Percentiles rank a stretch among this genome's conserved stretches.
Conservation (phyloP, 2,329 filamentous ascomycete genomes). For the Fusarium illudens region DNA sequence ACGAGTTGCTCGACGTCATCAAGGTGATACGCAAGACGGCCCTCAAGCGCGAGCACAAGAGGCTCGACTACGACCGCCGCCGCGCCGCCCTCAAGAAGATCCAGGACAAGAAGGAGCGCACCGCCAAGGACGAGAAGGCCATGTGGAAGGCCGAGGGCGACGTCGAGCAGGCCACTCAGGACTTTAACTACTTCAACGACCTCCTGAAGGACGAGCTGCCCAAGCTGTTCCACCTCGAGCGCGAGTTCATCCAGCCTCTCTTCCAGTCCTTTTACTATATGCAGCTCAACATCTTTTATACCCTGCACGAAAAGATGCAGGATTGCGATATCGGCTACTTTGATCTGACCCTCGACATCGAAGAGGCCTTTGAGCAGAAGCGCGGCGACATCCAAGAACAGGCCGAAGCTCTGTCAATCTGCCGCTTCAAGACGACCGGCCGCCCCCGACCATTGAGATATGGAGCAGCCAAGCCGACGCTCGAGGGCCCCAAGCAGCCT, state of each 20-base stretch:
- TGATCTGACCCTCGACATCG: slow-evolving; percentile 87
- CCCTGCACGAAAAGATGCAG: slow-evolving; percentile 97
- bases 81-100: slow-evolving; percentile 87
- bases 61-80: slow-evolving; percentile 94
- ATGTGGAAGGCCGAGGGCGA: slow-evolving; percentile 95
- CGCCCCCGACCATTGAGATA: slow-evolving; percentile 69
- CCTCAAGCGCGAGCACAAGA: slow-evolving; percentile 94
- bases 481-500: slow-evolving; percentile 59
- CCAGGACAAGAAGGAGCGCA: slow-evolving; percentile 97
- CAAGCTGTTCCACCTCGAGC: slow-evolving; percentile 87
- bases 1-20: slow-evolving; percentile 93
- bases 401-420: slow-evolving; percentile 84
- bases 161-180: slow-evolving; percentile 88
- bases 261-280: slow-evolving; percentile 99
- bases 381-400: slow-evolving; percentile 86
- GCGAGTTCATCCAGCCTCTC: slow-evolving; percentile 93
- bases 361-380: slow-evolving; percentile 90
- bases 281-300: slow-evolving; percentile 99
- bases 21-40: slow-evolving; percentile 92
- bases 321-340: slow-evolving; percentile 97
- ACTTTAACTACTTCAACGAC: slow-evolving; percentile 98
- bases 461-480: slow-evolving; percentile 62
- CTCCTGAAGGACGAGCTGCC: slow-evolving; percentile 95
- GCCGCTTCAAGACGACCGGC: slow-evolving; percentile 90
- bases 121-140: slow-evolving; percentile 95